phyloP scores from a whole-genome alignment of 2,329 filamentous ascomycete species.

The Fusarium tjaetaba region DNA sequence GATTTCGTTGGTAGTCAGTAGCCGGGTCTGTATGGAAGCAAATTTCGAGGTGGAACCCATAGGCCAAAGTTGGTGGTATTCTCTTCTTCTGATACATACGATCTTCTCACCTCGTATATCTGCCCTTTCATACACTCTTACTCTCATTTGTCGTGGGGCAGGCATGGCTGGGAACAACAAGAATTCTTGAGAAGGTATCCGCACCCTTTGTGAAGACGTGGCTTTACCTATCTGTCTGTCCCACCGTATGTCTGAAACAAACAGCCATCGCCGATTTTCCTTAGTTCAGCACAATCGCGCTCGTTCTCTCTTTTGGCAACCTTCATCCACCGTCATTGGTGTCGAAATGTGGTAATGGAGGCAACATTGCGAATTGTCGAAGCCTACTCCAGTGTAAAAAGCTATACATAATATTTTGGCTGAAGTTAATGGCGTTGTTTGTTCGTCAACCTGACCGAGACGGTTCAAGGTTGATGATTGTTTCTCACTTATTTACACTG shows the following conservation, averaged over 20 bases:
- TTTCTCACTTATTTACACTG: background rate
- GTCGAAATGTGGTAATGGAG: background rate
- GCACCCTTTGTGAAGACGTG: background rate
- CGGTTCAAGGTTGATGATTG: constrained; percentile 8
- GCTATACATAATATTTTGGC: background rate
- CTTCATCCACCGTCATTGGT: background rate
- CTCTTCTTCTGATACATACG: background rate
- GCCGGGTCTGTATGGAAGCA: background rate
- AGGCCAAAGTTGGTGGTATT: background rate
- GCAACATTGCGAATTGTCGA: background rate
- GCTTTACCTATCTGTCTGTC: background rate
- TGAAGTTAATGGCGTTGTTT: background rate
- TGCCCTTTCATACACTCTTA: background rate
- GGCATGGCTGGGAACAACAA: background rate
- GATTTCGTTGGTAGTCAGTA: constrained; percentile 1
- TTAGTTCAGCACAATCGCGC: background rate
- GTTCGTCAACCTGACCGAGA: constrained; percentile 16
- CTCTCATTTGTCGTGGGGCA: background rate
- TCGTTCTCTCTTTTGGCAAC: background rate
- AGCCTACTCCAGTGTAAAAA: background rate
- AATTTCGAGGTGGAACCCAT: background rate
- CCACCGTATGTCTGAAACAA: background rate
- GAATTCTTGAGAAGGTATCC: background rate
- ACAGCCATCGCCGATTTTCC: background rate
- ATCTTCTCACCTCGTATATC: background rate